Conservation (phyloP, 768 basidiomycete species). For the Serendipita sp. region DNA sequence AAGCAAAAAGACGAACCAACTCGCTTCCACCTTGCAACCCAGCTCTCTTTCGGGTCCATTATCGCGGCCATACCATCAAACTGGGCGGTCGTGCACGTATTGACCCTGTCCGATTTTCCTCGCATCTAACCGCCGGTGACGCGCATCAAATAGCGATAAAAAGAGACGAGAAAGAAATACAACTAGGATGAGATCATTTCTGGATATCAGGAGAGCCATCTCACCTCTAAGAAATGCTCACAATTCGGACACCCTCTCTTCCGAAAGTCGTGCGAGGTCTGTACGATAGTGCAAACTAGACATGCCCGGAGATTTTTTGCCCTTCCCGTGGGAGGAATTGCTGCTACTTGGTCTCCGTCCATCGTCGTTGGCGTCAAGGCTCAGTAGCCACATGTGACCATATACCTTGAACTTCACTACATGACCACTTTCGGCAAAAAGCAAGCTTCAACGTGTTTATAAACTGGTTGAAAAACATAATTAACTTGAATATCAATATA, state of each 20-base stretch:
- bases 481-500: too few relatives aligned
- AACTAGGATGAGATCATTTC: neutral
- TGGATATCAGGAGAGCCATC: constrained; percentile 13
- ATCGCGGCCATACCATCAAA: constrained; percentile 88
- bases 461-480: too few relatives aligned
- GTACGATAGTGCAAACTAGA: constrained; percentile 83
- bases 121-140: constrained; percentile 75
- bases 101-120: constrained; percentile 66
- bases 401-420: too few relatives aligned
- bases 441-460: too few relatives aligned
- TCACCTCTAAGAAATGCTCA: constrained; percentile 83
- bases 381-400: neutral
- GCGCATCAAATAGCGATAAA: neutral
- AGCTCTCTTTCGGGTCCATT: constrained; percentile 71
- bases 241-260: constrained; percentile 91
- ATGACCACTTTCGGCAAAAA: too few relatives aligned
- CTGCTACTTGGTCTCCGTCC: constrained; percentile 15
- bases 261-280: constrained; percentile 67
- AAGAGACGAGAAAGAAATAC: neutral
- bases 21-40: constrained; percentile 95
- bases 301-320: constrained; percentile 77
- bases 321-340: constrained; percentile 43
- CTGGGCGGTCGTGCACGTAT: constrained; percentile 74
- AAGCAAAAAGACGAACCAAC: constrained; percentile 42
- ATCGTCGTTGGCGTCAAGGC: neutral